Percentiles rank a stretch among this genome's conserved stretches.
Conservation (phyloP, 2,329 filamentous ascomycete species). For the Aspergillus bombycis region DNA sequence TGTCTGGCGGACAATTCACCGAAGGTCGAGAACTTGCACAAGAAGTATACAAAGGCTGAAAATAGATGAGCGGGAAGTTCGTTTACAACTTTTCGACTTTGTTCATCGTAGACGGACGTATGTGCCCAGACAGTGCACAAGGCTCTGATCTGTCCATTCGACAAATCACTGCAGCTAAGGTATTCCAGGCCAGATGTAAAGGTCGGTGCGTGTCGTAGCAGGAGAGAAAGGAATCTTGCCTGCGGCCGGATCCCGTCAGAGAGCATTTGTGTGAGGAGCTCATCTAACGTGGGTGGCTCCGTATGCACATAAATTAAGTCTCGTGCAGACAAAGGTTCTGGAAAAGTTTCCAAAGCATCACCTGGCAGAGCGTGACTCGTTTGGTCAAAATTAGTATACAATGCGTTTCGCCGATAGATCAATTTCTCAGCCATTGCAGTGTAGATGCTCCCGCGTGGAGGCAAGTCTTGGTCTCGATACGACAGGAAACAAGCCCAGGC, state of each 20-base stretch:
- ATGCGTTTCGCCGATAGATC: constrained; percentile 40
- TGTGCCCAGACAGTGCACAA: constrained; percentile 31
- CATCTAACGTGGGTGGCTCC: constrained; percentile 55
- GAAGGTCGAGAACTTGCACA: constrained; percentile 38
- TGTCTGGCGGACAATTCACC: constrained; percentile 14
- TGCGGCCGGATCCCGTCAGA: constrained; percentile 48
- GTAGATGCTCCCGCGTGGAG: constrained; percentile 50
- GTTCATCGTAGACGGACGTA: constrained; percentile 16
- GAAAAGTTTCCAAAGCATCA: constrained; percentile 58
- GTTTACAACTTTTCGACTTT: constrained; percentile 27
- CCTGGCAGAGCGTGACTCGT: constrained; percentile 51
- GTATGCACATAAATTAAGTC: constrained; percentile 61
- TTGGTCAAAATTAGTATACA: constrained; percentile 24
- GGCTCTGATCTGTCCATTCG: constrained; percentile 33
- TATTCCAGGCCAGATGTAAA: constrained; percentile 48
- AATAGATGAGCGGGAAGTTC: constrained; percentile 43
- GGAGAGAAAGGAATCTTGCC: constrained; percentile 49
- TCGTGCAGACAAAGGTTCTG: constrained; percentile 59
- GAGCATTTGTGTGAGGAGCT: constrained; percentile 56
- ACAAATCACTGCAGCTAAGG: constrained; percentile 42
- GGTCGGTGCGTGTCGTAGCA: constrained; percentile 50
- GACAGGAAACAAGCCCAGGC: constrained; percentile 67
- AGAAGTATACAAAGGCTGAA: constrained; percentile 48
- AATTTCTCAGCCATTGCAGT: constrained; percentile 62
- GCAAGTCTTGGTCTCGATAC: constrained; percentile 50